Percentiles rank a stretch among this genome's conserved stretches.
phyloP scores from a whole-genome alignment of 495 filamentous ascomycete genomes.

The Podospora anserina region DNA sequence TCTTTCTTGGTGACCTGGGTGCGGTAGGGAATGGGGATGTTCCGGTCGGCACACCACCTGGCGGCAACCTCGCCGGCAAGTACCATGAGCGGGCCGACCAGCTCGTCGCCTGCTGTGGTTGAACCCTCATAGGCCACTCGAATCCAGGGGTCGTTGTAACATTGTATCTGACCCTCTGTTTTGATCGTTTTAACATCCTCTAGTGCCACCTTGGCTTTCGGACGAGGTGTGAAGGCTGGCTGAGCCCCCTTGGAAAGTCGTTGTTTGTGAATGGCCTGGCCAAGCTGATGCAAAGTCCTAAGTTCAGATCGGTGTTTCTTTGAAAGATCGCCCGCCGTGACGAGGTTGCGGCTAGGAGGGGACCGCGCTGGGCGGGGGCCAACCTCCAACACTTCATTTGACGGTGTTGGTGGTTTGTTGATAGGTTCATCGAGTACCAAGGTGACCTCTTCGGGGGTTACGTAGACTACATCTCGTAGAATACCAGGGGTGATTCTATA shows the following conservation, averaged over 20 bases:
- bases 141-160: slow-evolving; percentile 42
- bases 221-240: slow-evolving; percentile 35
- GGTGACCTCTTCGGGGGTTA: slow-evolving; percentile 61
- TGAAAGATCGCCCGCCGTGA: slow-evolving; percentile 32
- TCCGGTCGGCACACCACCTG: slow-evolving; percentile 67
- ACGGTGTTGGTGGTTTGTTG: slow-evolving; percentile 8
- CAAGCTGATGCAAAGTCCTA: slow-evolving; percentile 35
- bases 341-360: slow-evolving; percentile 34
- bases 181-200: slow-evolving; percentile 21
- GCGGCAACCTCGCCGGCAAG: slow-evolving; percentile 71
- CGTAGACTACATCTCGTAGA: slow-evolving; percentile 66
- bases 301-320: slow-evolving; percentile 33
- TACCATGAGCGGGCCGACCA: slow-evolving; percentile 63
- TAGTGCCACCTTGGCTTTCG: slow-evolving; percentile 35
- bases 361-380: slow-evolving; percentile 27
- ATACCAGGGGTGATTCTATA: slow-evolving; percentile 67
- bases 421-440: slow-evolving; percentile 24
- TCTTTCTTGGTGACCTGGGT: slow-evolving; percentile 60
- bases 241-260: slow-evolving; percentile 40
- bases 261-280: slow-evolving; percentile 31
- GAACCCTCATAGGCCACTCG: slow-evolving; percentile 30
- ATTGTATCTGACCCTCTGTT: slow-evolving; percentile 18
- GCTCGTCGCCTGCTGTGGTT: slow-evolving; percentile 17
- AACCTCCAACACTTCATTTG: slow-evolving; percentile 25
- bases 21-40: slow-evolving; percentile 76